These are phyloP conservation scores for Mimosa bimucronata DNA, from an alignment of 306 rosid species.

Conservation along the genomic window DNA sequence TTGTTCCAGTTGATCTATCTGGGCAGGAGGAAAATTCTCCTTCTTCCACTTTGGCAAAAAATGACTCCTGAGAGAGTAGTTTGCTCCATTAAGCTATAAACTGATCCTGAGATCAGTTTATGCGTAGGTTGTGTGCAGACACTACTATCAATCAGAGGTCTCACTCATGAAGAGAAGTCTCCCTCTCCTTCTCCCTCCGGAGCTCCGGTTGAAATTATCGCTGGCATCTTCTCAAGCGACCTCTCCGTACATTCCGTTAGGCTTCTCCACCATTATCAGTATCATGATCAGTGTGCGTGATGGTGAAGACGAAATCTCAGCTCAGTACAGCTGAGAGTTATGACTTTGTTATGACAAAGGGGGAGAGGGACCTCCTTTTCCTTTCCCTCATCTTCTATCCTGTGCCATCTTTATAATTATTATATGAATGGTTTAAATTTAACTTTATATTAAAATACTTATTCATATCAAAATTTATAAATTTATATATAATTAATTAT, in stretches of 20 bases:
- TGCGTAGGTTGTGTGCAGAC: not conserved
- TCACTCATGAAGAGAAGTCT: constrained; percentile 11
- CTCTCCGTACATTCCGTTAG: constrained; percentile 39
- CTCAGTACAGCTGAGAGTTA: not conserved
- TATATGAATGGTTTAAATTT: too few relatives aligned
- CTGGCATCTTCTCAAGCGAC: not conserved
- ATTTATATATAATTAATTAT: too few relatives aligned
- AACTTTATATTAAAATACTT: too few relatives aligned
- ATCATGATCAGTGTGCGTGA: too few relatives aligned
- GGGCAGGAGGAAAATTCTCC: not conserved
- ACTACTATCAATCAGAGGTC: not conserved
- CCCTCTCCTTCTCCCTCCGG: not conserved
- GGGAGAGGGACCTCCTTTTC: too few relatives aligned
- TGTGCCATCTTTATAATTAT: too few relatives aligned
- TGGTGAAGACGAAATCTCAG: not conserved
- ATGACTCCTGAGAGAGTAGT: not conserved
- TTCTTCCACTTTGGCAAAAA: not conserved
- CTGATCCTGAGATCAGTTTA: too few relatives aligned
- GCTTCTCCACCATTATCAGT: constrained; percentile 47
- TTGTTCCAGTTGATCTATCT: not conserved
- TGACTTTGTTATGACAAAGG: too few relatives aligned
- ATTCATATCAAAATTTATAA: too few relatives aligned
- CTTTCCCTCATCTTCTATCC: too few relatives aligned
- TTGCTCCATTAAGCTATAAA: too few relatives aligned
- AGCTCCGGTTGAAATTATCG: not conserved